phyloP scores from a whole-genome alignment of 108 stramenopile species.

The Nannochloropsis oceanica region DNA sequence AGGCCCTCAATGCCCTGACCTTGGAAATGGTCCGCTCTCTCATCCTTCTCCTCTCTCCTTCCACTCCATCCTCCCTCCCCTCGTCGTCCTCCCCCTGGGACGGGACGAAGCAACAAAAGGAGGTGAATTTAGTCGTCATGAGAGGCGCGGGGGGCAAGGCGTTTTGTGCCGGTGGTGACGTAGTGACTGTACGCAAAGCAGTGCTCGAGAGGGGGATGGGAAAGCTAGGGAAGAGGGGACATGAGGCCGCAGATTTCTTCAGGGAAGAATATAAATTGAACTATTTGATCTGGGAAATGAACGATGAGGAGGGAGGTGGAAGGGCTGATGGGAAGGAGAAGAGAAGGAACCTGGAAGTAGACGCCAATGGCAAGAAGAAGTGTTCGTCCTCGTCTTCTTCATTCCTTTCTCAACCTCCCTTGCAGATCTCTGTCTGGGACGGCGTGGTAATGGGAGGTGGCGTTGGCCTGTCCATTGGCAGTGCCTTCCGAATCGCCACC shows the following conservation, averaged over 20 bases:
- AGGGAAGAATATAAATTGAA: constrained; percentile 11
- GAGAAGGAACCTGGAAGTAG: no score
- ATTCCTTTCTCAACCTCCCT: no score
- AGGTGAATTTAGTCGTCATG: constrained; percentile 12
- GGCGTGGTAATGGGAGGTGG: constrained; percentile 98
- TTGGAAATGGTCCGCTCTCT: constrained; percentile 8
- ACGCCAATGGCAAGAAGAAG: no score
- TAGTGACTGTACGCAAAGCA: constrained; percentile 3
- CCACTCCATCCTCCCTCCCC: not conserved
- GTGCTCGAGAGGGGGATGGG: not conserved
- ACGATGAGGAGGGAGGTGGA: no score
- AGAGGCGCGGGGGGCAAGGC: constrained; percentile 36
- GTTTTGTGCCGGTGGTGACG: constrained; percentile 41
- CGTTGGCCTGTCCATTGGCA: constrained; percentile 79
- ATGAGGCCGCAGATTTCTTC: constrained; percentile 3
- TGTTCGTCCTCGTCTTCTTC: not conserved
- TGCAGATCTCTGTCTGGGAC: constrained; percentile 77
- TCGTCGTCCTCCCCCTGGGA: not conserved
- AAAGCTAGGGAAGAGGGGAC: not conserved
- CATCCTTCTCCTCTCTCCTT: not conserved
- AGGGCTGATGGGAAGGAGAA: no score
- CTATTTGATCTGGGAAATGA: not conserved
- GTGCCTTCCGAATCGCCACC: constrained; percentile 77
- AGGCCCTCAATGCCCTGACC: constrained; percentile 32
- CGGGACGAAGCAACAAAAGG: not conserved